Evolutionary conservation across 2,329 filamentous ascomycete species (phyloP).

Genomic region (Phaeosphaeriaceae sp.): DNA sequence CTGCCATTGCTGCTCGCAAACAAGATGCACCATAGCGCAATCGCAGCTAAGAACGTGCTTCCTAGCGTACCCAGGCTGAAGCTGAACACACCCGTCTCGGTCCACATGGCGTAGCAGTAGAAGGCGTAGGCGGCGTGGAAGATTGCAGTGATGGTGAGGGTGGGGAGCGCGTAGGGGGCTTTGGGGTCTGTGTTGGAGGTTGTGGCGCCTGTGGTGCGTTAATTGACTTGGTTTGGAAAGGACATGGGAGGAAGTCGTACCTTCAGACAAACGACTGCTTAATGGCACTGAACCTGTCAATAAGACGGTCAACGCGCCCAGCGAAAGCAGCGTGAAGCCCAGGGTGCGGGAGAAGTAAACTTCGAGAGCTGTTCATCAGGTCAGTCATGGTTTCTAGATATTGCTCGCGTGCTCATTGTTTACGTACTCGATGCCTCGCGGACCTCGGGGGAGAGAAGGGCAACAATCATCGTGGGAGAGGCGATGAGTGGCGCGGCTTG

Average conservation of each 20-base stretch:
- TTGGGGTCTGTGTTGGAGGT: slow-evolving; percentile 47
- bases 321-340: slow-evolving; percentile 69
- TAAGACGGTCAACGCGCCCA: slow-evolving; percentile 70
- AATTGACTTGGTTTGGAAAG: slow-evolving; percentile 2
- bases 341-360: slow-evolving; percentile 76
- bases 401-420: not conserved
- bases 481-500: slow-evolving; percentile 63
- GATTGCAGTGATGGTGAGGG: slow-evolving; percentile 68
- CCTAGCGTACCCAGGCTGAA: slow-evolving; percentile 68
- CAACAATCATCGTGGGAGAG: slow-evolving; percentile 67
- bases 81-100: slow-evolving; percentile 60
- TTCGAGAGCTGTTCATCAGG: slow-evolving; percentile 72
- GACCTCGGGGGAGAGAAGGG: slow-evolving; percentile 65
- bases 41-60: slow-evolving; percentile 63
- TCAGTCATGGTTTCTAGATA: too few species aligned
- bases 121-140: slow-evolving; percentile 69
- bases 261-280: slow-evolving; percentile 54
- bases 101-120: slow-evolving; percentile 70
- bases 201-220: slow-evolving; percentile 33
- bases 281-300: slow-evolving; percentile 76
- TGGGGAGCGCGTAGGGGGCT: slow-evolving; percentile 64
- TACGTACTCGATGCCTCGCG: slow-evolving; percentile 61
- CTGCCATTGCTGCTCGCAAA: slow-evolving; percentile 64
- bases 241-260: slow-evolving; percentile 14
- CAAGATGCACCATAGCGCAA: slow-evolving; percentile 70